Base-by-base conservation (phyloP, 768 basidiomycete genomes). In the Kwoniella bestiolae region DNA sequence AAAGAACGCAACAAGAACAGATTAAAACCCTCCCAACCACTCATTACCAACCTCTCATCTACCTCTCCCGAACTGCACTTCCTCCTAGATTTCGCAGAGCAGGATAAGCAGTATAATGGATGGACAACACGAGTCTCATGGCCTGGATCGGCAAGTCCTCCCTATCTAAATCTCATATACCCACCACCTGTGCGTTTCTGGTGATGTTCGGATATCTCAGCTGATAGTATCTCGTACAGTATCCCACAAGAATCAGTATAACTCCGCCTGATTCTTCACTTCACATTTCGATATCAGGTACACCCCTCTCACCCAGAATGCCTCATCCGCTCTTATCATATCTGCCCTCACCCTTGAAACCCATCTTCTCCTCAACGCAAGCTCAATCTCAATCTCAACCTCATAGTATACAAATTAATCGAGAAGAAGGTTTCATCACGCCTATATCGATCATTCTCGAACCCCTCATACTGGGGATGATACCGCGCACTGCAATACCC, bases 71-170 rank as follows among this genome's bases (percentile, higher is more conserved):
- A 64, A 5, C 46, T 44, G 31, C 38, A 7, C 23, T 47, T 71
- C n/a, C 3, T 32, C 1, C 56, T 71, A 1, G 26, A 52, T 16
- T 49, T 52, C 34, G 21, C 26, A 25, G 28, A 34, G 18, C 6
- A 26, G 38, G 67, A 58, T 9, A 23, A n/a, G 2, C 50, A 57
- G 7, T 28, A 55, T 29, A 16, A 6, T 9, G 34, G 28, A 35
- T 76, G 75, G 75, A 76, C 75, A 14, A 52, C 65, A 6, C 26
- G 75, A 38, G 59, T 69, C 5, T 73, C 71, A 8, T 76, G 75
- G 75, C 72, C 75, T 35, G 75, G 72, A 16, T 73, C 75, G 3
- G 75, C 73, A 28, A 57, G 72, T 60, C 28, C n/a, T 12, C 23
- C n/a, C n/a, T n/a, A n/a, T n/a, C n/a, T n/a, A n/a, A n/a, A 31